phyloP scores from a whole-genome alignment of 2,329 filamentous ascomycete species.

The Fusarium equiseti region DNA sequence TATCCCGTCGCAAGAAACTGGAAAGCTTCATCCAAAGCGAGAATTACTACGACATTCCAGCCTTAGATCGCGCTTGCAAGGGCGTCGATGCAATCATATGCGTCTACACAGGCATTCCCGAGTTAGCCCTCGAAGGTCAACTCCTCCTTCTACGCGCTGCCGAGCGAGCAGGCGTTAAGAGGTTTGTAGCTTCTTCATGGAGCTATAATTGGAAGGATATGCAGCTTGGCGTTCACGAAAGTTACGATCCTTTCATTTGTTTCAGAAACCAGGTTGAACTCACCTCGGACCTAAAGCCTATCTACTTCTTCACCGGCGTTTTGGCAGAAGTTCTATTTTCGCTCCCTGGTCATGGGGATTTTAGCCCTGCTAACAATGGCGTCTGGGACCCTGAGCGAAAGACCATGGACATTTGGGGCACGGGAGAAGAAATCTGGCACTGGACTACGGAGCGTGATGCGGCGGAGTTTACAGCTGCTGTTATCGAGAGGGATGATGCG shows the following conservation, averaged over 20 bases:
- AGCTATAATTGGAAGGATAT: slow-evolving; percentile 51
- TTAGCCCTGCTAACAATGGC: background rate
- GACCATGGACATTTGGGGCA: background rate
- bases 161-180: slow-evolving; percentile 51
- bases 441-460: background rate
- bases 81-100: slow-evolving; percentile 54
- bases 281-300: slow-evolving; percentile 46
- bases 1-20: background rate
- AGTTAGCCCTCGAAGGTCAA: slow-evolving; percentile 49
- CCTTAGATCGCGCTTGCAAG: slow-evolving; percentile 49
- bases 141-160: slow-evolving; percentile 53
- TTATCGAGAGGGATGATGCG: background rate
- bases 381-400: background rate
- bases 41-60: slow-evolving; percentile 48
- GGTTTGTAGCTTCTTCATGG: slow-evolving; percentile 50
- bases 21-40: background rate
- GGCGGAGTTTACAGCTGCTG: background rate
- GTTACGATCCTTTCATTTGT: slow-evolving; percentile 52
- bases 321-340: background rate
- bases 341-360: background rate
- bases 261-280: slow-evolving; percentile 50
- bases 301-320: background rate
- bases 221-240: slow-evolving; percentile 47
- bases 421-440: background rate
- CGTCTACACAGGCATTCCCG: slow-evolving; percentile 45